phyloP scores from a whole-genome alignment of 2,329 filamentous ascomycete species.

The Xylaria sp. region DNA sequence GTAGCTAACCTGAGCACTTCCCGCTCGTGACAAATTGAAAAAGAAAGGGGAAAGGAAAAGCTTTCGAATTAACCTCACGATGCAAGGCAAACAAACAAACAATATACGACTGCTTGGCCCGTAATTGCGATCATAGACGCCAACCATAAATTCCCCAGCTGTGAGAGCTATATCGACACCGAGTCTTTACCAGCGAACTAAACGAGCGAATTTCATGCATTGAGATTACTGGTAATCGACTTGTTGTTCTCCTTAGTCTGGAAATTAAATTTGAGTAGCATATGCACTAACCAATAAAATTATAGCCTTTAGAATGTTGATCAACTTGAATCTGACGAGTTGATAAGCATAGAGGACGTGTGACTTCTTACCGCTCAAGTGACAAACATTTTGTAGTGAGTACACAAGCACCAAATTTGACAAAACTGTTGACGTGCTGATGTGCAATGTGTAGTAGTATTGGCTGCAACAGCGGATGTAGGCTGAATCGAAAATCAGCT shows the following conservation, averaged over 20 bases:
- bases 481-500: conserved; percentile 4
- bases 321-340: no score
- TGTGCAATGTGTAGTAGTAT: background rate
- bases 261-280: no score
- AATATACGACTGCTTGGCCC: background rate
- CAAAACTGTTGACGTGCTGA: background rate
- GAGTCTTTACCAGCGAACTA: background rate
- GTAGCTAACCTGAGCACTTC: no score
- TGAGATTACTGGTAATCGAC: background rate
- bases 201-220: background rate
- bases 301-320: no score
- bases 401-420: background rate
- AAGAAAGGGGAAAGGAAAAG: background rate
- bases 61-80: background rate
- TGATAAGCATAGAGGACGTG: background rate
- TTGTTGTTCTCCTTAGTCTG: background rate
- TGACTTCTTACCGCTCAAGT: background rate
- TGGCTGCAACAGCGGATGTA: background rate
- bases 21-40: no score
- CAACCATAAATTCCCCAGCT: background rate
- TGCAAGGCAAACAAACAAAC: no score
- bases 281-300: no score
- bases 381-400: background rate
- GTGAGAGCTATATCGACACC: background rate
- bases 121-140: background rate